Conservation (phyloP, 306 rosid species). For the Prunus kanzakura region DNA sequence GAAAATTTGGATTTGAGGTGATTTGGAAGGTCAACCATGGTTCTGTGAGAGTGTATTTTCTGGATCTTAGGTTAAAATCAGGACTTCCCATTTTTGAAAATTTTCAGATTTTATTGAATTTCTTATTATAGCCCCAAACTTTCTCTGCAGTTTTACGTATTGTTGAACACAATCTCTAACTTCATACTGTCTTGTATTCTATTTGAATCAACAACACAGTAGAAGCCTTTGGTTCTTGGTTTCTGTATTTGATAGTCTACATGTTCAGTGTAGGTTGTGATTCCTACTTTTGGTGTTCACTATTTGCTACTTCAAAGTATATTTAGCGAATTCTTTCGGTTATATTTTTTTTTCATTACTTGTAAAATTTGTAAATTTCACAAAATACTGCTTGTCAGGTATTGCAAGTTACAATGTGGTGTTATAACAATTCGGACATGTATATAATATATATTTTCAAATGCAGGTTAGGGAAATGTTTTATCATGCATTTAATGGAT, state of each 20-base stretch:
- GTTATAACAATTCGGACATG: background rate
- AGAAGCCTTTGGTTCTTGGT: background rate
- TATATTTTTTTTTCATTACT: background rate
- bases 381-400: background rate
- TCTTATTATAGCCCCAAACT: background rate
- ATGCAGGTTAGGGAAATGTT: conserved; percentile 81
- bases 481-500: conserved; percentile 93
- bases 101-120: background rate
- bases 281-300: background rate
- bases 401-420: background rate
- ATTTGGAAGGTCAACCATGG: background rate
- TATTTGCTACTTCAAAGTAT: background rate
- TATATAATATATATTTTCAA: background rate
- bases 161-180: background rate
- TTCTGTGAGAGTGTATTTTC: background rate
- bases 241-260: background rate
- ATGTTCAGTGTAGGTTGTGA: background rate
- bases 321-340: background rate
- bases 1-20: background rate
- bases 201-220: background rate
- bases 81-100: background rate
- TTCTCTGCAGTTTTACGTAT: background rate
- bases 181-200: background rate
- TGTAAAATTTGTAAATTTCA: background rate
- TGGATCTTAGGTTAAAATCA: background rate